Evolutionary conservation across 1,139 yeast species (phyloP).

Genomic region (Scheffersomyces parashehatae): DNA sequence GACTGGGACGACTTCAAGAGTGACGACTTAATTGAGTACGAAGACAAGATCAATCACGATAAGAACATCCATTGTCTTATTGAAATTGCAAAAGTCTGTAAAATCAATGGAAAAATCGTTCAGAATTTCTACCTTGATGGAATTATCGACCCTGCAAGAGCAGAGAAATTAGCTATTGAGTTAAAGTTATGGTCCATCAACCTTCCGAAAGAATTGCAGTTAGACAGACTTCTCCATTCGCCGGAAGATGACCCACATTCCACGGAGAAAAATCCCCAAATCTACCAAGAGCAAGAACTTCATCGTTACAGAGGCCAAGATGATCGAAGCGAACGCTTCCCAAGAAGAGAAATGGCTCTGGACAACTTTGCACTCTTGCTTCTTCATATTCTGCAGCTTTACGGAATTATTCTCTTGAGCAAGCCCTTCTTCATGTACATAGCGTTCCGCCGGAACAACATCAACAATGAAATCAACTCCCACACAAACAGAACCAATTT

Average conservation of each 20-base stretch:
- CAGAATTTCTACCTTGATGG: slow-evolving; percentile 36
- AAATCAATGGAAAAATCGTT: slow-evolving; percentile 34
- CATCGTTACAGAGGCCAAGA: background rate
- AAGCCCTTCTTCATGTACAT: slow-evolving; percentile 48
- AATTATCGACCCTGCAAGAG: slow-evolving; percentile 30
- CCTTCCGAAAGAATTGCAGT: slow-evolving; percentile 27
- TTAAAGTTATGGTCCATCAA: slow-evolving; percentile 39
- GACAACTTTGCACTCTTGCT: slow-evolving; percentile 27
- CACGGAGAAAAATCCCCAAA: too few species aligned
- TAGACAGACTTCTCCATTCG: slow-evolving; percentile 14
- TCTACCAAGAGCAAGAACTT: too few species aligned
- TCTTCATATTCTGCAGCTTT: slow-evolving; percentile 40
- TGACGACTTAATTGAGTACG: slow-evolving; percentile 10
- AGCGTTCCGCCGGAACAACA: slow-evolving; percentile 10
- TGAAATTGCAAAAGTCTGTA: slow-evolving; percentile 14
- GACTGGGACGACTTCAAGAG: slow-evolving; percentile 41
- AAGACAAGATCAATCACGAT: slow-evolving; percentile 6
- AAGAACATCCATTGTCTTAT: slow-evolving; percentile 13
- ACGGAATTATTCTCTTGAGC: slow-evolving; percentile 42
- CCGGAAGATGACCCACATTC: slow-evolving; percentile 4
- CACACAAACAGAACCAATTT: too few species aligned
- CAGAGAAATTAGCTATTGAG: slow-evolving; percentile 40
- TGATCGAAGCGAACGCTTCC: background rate
- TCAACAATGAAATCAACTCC: background rate
- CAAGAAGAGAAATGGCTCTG: slow-evolving; percentile 5